phyloP scores from a whole-genome alignment of 2,329 filamentous ascomycete species.

The Fusarium nematophilum region DNA sequence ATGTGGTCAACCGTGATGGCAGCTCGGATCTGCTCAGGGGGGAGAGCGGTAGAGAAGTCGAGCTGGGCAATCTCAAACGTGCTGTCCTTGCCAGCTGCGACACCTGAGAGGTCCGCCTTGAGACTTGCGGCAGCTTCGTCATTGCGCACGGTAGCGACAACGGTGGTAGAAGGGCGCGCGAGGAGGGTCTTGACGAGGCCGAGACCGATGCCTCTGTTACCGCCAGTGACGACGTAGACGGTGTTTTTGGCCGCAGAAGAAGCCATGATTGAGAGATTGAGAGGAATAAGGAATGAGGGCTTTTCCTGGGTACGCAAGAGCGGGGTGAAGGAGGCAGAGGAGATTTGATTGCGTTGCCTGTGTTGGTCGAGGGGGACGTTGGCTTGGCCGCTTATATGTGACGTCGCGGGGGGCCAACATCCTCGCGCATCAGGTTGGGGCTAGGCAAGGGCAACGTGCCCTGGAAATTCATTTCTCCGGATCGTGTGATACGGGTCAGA shows the following conservation, averaged over 20 bases:
- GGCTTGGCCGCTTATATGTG: too few species aligned
- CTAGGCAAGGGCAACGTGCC: too few species aligned
- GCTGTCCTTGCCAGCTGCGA: slow-evolving; percentile 45
- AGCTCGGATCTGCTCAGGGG: slow-evolving; percentile 26
- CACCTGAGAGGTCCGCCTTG: slow-evolving; percentile 15
- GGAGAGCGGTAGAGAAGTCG: slow-evolving; percentile 48
- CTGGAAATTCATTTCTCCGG: too few species aligned
- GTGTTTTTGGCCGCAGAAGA: slow-evolving; percentile 31
- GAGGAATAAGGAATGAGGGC: too few species aligned
- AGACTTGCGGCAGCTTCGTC: slow-evolving; percentile 30
- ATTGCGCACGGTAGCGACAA: slow-evolving; percentile 53
- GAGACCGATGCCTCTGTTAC: slow-evolving; percentile 55
- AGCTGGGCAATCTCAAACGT: slow-evolving; percentile 51
- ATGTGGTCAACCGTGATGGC: slow-evolving; percentile 52
- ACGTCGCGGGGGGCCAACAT: too few species aligned
- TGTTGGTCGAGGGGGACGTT: too few species aligned
- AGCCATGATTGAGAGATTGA: slow-evolving; percentile 8
- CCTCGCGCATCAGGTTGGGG: too few species aligned
- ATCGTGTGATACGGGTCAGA: too few species aligned
- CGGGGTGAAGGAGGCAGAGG: too few species aligned
- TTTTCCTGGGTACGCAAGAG: too few species aligned
- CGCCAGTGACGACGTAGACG: slow-evolving; percentile 54
- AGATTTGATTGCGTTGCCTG: too few species aligned
- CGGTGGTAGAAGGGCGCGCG: slow-evolving; percentile 64
- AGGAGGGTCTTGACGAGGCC: slow-evolving; percentile 52